phyloP scores from a whole-genome alignment of 2,329 filamentous ascomycete species.

The Talaromyces sp. region DNA sequence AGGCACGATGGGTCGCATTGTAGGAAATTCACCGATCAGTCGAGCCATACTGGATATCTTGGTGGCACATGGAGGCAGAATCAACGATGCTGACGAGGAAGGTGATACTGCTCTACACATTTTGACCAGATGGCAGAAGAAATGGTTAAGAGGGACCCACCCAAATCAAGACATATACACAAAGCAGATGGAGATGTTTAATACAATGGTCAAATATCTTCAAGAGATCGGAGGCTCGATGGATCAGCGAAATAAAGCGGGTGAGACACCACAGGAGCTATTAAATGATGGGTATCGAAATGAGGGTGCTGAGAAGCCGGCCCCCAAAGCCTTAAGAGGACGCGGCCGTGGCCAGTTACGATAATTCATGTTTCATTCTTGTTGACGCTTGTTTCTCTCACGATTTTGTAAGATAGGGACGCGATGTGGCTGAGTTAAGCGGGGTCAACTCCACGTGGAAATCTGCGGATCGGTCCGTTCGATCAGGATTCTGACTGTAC shows the following conservation, averaged over 20 bases:
- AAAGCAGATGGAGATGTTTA: conserved; percentile 19
- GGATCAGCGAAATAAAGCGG: background rate
- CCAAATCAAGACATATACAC: background rate
- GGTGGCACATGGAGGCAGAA: conserved; percentile 19
- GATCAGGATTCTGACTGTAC: background rate
- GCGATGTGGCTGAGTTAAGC: background rate
- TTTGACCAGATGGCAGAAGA: conserved; percentile 21
- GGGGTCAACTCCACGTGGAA: background rate
- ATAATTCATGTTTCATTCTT: background rate
- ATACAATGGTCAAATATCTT: background rate
- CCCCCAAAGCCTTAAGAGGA: background rate
- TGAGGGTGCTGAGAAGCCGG: background rate
- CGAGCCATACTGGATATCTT: conserved; percentile 22
- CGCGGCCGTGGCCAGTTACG: background rate
- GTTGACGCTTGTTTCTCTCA: too few relatives aligned
- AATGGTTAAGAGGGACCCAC: background rate
- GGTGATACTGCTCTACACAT: conserved; percentile 25
- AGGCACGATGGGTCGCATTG: conserved; percentile 15
- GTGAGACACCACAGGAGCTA: background rate
- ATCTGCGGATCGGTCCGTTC: background rate
- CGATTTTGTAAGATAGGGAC: background rate
- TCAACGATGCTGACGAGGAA: conserved; percentile 21
- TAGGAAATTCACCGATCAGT: conserved; percentile 16
- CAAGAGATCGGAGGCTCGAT: conserved; percentile 4
- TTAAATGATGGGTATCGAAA: background rate